Base-by-base conservation (phyloP, 1,284 basidiomycete species). In the Boletus sp. region DNA sequence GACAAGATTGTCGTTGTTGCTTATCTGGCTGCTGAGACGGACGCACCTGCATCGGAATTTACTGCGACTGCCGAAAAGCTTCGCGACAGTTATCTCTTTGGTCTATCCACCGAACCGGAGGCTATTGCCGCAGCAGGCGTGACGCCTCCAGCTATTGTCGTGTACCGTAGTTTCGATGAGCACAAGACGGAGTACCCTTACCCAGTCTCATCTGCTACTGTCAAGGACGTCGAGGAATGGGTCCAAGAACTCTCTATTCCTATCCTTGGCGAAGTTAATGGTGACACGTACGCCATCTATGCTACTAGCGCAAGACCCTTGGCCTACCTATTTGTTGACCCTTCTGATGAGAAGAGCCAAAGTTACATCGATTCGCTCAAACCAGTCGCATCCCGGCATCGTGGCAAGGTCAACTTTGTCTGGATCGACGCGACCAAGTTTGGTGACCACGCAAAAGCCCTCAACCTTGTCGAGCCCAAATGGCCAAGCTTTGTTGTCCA, bases 381-480 rank as follows among this genome's bases (percentile, higher is more conserved):
- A 69, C 86, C 93, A 3, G 74, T 97, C 59, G 96, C 97, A 31
- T 81, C 87, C 63, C 85, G 88, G 73, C 85, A 87, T 83, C 95
- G 93, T 78, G 86, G 88, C 72, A 90, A 93, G 79, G 71, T 98
- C 74, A 98, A 97, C 89, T 97, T 99, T 78, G 97, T 99, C 67
- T 97, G 90, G 90, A 99, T 99, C 71, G 97, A 99, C 76, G 95
- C 93, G 27, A 80, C 90, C 80, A 95, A 95, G 78, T 99, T 96
- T 72, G 88, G 86, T 71, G 95, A 98, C 72, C 97, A 99, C 81
- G 97, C 91, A 70, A 96, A 95, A 79, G 91, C 93, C 14, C 85
- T 99, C 65, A 98, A 97, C 83, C 83, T 99, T 64, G 74, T 75
- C 50, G 90, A 93, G 71, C 78, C 87, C 67, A 88, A 90, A 71